Evolutionary conservation across 2,329 filamentous ascomycete species (phyloP).

Genomic region (Epichloe glyceriae): DNA sequence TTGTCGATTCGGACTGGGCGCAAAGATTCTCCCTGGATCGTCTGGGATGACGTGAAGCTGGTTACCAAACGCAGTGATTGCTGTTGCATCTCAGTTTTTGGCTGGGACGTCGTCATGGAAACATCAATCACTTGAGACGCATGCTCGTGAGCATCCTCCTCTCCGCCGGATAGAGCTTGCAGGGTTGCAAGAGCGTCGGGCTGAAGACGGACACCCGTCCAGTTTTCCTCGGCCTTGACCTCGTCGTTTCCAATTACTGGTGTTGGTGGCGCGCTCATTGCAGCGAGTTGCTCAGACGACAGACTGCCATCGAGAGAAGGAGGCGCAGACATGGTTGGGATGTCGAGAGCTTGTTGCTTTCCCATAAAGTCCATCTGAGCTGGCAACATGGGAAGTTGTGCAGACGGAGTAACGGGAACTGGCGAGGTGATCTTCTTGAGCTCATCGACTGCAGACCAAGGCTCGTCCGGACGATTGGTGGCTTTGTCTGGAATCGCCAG

Average conservation of each 20-base stretch:
- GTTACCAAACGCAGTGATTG: conserved; percentile 38
- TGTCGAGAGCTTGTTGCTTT: conserved; percentile 44
- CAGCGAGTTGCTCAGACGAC: conserved; percentile 75
- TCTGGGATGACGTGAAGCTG: conserved; percentile 16
- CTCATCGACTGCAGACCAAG: conserved; percentile 31
- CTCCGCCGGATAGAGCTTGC: conserved; percentile 52
- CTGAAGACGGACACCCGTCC: conserved; percentile 64
- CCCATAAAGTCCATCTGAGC: conserved; percentile 60
- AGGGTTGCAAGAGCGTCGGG: conserved; percentile 70
- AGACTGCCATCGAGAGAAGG: conserved; percentile 85
- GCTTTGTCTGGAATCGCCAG: conserved; percentile 38
- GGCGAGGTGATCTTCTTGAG: conserved; percentile 41
- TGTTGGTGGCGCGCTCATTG: conserved; percentile 72
- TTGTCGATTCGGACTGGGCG: conserved; percentile 27
- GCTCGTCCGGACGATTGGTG: conserved; percentile 21
- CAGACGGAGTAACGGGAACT: conserved; percentile 50
- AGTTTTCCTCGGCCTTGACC: conserved; percentile 44
- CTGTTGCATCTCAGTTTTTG: conserved; percentile 33
- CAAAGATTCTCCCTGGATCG: conserved; percentile 11
- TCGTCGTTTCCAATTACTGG: conserved; percentile 53
- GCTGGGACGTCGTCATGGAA: conserved; percentile 14
- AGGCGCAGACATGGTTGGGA: conserved; percentile 65
- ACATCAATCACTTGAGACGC: conserved; percentile 31
- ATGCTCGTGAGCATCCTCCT: conserved; percentile 41
- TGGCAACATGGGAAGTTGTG: conserved; percentile 63